Evolutionary conservation across 371 early-diverging fungal species (phyloP).

Genomic region (Scutellospora calospora): DNA sequence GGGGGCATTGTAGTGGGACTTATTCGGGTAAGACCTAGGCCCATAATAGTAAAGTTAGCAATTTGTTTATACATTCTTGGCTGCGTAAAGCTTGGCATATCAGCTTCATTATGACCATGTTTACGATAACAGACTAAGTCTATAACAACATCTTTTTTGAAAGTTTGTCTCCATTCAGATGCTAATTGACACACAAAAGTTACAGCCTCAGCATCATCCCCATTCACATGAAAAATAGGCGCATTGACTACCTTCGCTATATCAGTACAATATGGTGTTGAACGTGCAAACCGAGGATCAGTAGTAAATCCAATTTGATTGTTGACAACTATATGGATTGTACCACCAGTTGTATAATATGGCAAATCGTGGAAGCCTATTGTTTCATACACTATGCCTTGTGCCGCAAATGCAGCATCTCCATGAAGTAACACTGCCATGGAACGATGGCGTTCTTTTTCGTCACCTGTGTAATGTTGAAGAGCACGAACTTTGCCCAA

Average conservation of each 20-base stretch:
- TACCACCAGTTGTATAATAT: slow-evolving; percentile 94
- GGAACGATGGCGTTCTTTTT: slow-evolving; percentile 74
- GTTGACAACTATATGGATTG: slow-evolving; percentile 97
- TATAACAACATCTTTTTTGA: slow-evolving; percentile 95
- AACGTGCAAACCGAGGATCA: slow-evolving; percentile 93
- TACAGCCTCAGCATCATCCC: slow-evolving; percentile 96
- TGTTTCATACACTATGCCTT: slow-evolving; percentile 97
- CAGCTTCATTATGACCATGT: slow-evolving; percentile 98
- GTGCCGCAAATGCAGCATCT: slow-evolving; percentile 98
- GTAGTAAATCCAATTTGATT: slow-evolving; percentile 99
- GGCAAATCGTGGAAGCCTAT: slow-evolving; percentile 95
- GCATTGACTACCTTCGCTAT: slow-evolving; percentile 96
- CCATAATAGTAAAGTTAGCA: no score
- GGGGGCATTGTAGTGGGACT: no score
- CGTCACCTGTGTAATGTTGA: slow-evolving; percentile 92
- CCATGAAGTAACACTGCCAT: slow-evolving; percentile 96
- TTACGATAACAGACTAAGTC: slow-evolving; percentile 97
- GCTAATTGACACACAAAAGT: slow-evolving; percentile 93
- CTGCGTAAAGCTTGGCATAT: slow-evolving; percentile 98
- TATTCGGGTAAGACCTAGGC: no score
- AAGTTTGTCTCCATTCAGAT: slow-evolving; percentile 94
- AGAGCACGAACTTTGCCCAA: slow-evolving; percentile 95
- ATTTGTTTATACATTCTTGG: slow-evolving; percentile 96
- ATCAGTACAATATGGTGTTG: slow-evolving; percentile 97
- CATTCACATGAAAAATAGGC: slow-evolving; percentile 98